Percentiles rank a stretch among this genome's conserved stretches.
Evolutionary conservation across 2,329 filamentous ascomycete genomes (phyloP).

Genomic region (Cladosporium colombiae): DNA sequence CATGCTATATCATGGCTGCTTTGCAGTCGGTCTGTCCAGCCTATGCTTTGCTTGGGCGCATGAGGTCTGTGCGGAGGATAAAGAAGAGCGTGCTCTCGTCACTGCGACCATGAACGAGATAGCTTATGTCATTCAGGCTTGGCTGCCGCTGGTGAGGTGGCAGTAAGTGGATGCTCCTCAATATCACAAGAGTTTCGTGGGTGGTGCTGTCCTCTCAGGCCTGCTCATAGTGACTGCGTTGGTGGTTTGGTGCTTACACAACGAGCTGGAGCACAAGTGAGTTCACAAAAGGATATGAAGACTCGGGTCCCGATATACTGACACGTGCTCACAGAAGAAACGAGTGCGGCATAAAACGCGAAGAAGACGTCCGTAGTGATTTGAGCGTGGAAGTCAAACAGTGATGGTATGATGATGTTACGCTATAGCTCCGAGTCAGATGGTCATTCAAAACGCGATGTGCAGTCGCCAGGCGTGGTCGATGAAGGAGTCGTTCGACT

Average conservation of each 20-base stretch:
- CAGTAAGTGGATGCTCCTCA: conserved; percentile 28
- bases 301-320: neutral
- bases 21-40: conserved; percentile 34
- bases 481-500: neutral
- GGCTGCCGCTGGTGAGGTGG: conserved; percentile 68
- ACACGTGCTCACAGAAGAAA: neutral
- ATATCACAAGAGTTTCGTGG: conserved; percentile 52
- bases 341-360: neutral
- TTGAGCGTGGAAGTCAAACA: neutral
- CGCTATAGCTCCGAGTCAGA: neutral
- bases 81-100: conserved; percentile 65
- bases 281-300: neutral
- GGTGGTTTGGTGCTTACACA: neutral
- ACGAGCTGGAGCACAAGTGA: conserved; percentile 1
- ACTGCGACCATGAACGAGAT: conserved; percentile 68
- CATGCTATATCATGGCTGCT: conserved; percentile 36
- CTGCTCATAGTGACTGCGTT: conserved; percentile 4
- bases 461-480: neutral
- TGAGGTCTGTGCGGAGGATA: conserved; percentile 57
- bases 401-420: neutral
- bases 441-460: neutral
- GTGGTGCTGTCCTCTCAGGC: neutral
- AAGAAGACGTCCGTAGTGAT: neutral
- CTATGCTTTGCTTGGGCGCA: conserved; percentile 43
- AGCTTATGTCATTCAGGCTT: conserved; percentile 68